Evolutionary conservation across 192 early-diverging fungal species (phyloP), one percentile per base, ranked within the genome.

Genomic region (Backusella liffmaniae): DNA sequence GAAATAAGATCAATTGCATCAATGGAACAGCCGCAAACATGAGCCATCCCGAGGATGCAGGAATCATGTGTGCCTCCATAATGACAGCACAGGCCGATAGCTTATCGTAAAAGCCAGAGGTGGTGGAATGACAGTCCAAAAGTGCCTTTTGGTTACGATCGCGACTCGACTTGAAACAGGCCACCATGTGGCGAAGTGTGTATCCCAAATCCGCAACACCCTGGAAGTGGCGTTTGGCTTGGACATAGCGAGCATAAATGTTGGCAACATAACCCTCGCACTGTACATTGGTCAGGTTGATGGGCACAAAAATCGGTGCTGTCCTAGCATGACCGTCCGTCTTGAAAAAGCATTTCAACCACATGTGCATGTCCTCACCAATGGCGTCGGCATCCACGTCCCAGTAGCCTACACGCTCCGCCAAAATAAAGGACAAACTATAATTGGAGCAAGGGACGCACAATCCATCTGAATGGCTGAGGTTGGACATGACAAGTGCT

Each of bases 361-460:
- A 72, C 73, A 93, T 89, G 62, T 74, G 73, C 73, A 74, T 74
- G 26, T 74, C 73, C 34, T 74, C 73, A 12, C 73, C 73, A 29
- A 74, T 62, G 29, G 91, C 90, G 80, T 94, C 92, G 30, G 90
- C 85, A 46, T 90, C 88, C 41, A 89, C 84, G 74, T 94, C 93
- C 93, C 93, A 94, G 75, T 90, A 93, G 46, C 88, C 87, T 36
- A 94, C 92, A 49, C 87, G 70, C 42, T 90, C 81, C 34, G 89
- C 91, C 21, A 94, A 85, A 68, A 91, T 89, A 88, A 94, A 91
- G 21, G 88, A 90, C 42, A 94, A 77, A 68, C 89, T 88, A 82
- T 94, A 94, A 23, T 90, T 91, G 13, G 93, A 93, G 78, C 93
- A 93, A 26, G 93, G 93, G 37, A 94, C 86, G 34, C 89, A 88